These are phyloP conservation scores for Kwoniella dendrophila DNA, from an alignment of 768 basidiomycete species.

Conservation along the genomic window DNA sequence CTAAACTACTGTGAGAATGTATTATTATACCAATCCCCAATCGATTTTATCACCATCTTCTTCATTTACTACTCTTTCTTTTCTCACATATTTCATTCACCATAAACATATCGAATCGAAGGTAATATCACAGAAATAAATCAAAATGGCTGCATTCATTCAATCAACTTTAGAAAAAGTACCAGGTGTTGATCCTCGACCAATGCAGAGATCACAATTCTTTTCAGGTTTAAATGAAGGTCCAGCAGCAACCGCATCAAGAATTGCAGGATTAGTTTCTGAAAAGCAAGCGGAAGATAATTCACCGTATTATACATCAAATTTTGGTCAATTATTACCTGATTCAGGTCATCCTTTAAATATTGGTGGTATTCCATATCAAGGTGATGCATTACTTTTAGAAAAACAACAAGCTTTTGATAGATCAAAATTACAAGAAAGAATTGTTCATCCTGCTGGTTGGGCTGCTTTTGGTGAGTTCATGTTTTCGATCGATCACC, in stretches of 20 bases:
- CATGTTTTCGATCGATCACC: neutral
- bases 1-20: no score
- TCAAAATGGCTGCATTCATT: conserved; percentile 31
- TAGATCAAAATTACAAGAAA: conserved; percentile 46
- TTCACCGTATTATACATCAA: conserved; percentile 44
- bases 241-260: conserved; percentile 45
- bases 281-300: conserved; percentile 41
- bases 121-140: no score
- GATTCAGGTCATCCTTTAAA: conserved; percentile 47
- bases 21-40: no score
- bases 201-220: conserved; percentile 42
- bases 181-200: conserved; percentile 51
- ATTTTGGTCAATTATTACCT: conserved; percentile 54
- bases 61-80: no score
- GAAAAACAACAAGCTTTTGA: conserved; percentile 55
- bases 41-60: no score
- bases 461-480: conserved; percentile 42
- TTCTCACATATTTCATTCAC: no score
- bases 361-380: conserved; percentile 50
- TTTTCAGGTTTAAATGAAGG: conserved; percentile 53
- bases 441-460: conserved; percentile 53
- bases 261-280: conserved; percentile 47
- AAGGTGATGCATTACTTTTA: conserved; percentile 47
- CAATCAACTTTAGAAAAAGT: conserved; percentile 39
- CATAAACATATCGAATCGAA: no score